A percentile compares a stretch with the other conserved stretches of the same genome.
Conservation (phyloP, 2,329 filamentous ascomycete genomes). For the Colletotrichum falcatum region DNA sequence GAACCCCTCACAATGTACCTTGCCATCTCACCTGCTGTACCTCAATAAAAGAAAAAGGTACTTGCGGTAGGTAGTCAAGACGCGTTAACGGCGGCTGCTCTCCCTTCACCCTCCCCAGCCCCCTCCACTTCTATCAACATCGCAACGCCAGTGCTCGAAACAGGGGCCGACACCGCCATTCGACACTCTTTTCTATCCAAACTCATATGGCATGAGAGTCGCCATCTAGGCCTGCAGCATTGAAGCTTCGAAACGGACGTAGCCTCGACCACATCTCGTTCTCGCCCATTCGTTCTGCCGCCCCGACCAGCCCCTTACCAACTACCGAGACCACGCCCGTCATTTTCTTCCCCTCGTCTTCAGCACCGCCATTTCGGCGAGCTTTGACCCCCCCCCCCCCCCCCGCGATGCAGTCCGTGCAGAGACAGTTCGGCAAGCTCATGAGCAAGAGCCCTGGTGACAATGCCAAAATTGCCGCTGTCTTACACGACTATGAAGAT, state of each 20-base stretch:
- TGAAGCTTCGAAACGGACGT: neutral
- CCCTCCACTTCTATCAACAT: constrained; percentile 10
- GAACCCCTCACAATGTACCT: neutral
- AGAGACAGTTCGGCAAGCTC: constrained; percentile 80
- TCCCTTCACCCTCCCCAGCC: neutral
- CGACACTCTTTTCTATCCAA: neutral
- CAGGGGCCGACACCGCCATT: neutral
- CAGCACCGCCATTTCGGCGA: neutral
- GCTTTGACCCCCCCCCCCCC: neutral
- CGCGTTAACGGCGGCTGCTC: neutral
- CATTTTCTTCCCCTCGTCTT: neutral
- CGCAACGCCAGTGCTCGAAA: neutral
- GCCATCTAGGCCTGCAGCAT: neutral
- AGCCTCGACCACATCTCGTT: neutral
- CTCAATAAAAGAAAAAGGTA: neutral
- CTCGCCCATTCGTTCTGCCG: neutral
- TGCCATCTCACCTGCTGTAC: neutral
- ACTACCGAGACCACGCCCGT: constrained; percentile 3
- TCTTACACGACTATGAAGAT: constrained; percentile 85
- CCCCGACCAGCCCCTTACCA: neutral
- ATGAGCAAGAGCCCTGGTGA: constrained; percentile 76
- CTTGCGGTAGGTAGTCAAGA: neutral
- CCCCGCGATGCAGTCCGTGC: constrained; percentile 74
- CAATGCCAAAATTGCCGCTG: constrained; percentile 78
- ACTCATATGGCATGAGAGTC: neutral